These are phyloP conservation scores for Erodium trifolium DNA, from an alignment of 441 rosid genomes.

Conservation along the genomic window DNA sequence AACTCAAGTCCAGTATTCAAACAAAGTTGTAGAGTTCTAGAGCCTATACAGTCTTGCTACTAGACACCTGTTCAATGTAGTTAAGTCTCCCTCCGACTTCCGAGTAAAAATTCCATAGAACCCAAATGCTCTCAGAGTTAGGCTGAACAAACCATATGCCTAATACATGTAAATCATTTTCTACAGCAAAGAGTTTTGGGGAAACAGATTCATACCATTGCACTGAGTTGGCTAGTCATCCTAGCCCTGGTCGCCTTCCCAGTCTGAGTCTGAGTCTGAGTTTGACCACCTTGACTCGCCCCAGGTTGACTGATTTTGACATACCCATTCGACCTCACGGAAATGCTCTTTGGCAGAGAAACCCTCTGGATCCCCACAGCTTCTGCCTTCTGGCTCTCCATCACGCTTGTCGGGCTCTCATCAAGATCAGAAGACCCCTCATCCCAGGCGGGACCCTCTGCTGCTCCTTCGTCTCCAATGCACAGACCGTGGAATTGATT, in stretches of 20 bases:
- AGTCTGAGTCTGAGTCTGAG: constrained; percentile 22
- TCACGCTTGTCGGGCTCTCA: constrained; percentile 46
- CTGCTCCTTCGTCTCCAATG: constrained; percentile 7
- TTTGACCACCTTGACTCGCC: constrained; percentile 14
- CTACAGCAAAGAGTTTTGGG: too few relatives aligned
- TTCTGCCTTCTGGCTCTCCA: constrained; percentile 23
- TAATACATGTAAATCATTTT: too few relatives aligned
- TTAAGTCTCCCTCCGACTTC: too few relatives aligned
- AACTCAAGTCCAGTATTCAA: too few relatives aligned
- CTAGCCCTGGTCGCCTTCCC: too few relatives aligned
- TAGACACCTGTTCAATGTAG: too few relatives aligned
- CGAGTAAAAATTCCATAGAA: too few relatives aligned
- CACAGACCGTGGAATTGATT: constrained; percentile 23
- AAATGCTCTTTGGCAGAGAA: constrained; percentile 50
- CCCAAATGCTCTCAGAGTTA: too few relatives aligned
- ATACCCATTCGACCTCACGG: constrained; percentile 50
- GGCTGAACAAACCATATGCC: too few relatives aligned
- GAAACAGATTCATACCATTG: constrained; percentile 23
- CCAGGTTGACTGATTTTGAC: constrained; percentile 28
- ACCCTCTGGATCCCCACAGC: constrained; percentile 32
- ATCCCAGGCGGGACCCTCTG: constrained; percentile 13
- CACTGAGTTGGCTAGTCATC: constrained; percentile 20
- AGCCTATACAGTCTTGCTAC: too few relatives aligned
- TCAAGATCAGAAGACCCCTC: constrained; percentile 27
- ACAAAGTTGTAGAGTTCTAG: too few relatives aligned